Conservation (phyloP, 306 rosid species). For the Ceratonia siliqua region DNA sequence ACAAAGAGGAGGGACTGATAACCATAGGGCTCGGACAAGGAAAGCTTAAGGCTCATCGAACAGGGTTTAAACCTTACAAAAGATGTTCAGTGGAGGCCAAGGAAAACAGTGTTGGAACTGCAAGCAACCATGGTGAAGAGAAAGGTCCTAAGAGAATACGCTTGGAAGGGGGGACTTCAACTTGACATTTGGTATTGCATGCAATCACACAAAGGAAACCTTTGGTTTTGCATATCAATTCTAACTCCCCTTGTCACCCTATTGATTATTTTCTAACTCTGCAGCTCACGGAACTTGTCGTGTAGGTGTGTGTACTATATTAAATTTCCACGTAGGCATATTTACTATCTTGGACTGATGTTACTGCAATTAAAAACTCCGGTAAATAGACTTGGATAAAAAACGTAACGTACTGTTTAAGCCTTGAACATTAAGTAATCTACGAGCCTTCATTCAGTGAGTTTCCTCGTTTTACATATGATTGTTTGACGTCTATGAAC, state of each 20-base stretch:
- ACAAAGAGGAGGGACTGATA: conserved; percentile 51
- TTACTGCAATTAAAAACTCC: conserved; percentile 41
- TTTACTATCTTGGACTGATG: conserved; percentile 46
- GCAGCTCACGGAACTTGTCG: conserved; percentile 64
- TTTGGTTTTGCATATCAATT: conserved; percentile 42
- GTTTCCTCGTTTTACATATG: conserved; percentile 17
- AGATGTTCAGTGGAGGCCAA: conserved; percentile 84
- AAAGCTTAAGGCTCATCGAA: conserved; percentile 64
- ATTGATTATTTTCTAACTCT: conserved; percentile 27
- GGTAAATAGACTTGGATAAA: conserved; percentile 40
- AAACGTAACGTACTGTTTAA: conserved; percentile 25
- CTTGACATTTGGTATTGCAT: conserved; percentile 42
- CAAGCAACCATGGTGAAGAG: conserved; percentile 68
- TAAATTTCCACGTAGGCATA: conserved; percentile 44
- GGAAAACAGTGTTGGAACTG: conserved; percentile 53
- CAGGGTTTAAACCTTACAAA: conserved; percentile 95
- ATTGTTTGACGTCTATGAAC: background rate
- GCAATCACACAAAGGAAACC: conserved; percentile 47
- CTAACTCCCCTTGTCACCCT: conserved; percentile 7
- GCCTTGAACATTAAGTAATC: conserved; percentile 30
- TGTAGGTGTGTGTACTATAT: conserved; percentile 67
- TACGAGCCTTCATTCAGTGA: conserved; percentile 38
- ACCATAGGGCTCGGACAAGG: conserved; percentile 70
- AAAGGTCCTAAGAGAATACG: conserved; percentile 68
- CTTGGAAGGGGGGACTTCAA: conserved; percentile 60